phyloP scores from a whole-genome alignment of 2,329 filamentous ascomycete genomes.

The Epichloe typhina region DNA sequence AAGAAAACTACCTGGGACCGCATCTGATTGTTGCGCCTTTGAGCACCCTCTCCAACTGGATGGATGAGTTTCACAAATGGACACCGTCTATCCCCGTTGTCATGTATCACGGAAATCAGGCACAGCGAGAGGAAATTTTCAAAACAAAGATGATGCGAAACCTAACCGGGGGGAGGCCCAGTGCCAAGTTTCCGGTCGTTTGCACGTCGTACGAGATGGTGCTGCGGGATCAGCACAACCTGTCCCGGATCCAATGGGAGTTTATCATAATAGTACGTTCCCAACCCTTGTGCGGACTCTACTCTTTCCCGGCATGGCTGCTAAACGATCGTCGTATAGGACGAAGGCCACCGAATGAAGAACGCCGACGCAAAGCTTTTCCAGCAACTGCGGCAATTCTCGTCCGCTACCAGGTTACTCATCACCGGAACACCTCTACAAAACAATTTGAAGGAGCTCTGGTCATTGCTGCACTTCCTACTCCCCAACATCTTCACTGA shows the following conservation, averaged over 20 bases:
- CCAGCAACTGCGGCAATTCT: slow-evolving; percentile 74
- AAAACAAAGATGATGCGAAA: slow-evolving; percentile 56
- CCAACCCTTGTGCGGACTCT: too few relatives aligned
- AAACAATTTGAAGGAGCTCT: slow-evolving; percentile 88
- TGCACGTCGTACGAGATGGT: slow-evolving; percentile 96
- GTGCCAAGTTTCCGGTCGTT: slow-evolving; percentile 69
- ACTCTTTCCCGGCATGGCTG: too few relatives aligned
- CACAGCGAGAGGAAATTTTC: slow-evolving; percentile 65
- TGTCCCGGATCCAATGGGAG: slow-evolving; percentile 83
- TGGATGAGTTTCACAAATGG: slow-evolving; percentile 86
- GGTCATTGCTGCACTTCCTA: slow-evolving; percentile 89
- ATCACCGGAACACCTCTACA: slow-evolving; percentile 93
- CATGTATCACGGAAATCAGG: slow-evolving; percentile 78
- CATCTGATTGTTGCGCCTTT: slow-evolving; percentile 84
- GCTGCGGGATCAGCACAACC: slow-evolving; percentile 70
- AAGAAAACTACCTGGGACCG: slow-evolving; percentile 70
- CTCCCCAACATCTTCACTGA: slow-evolving; percentile 88
- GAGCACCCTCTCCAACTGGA: slow-evolving; percentile 90
- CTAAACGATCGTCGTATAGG: slow-evolving; percentile 30
- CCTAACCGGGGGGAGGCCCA: slow-evolving; percentile 47
- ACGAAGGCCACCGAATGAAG: slow-evolving; percentile 94
- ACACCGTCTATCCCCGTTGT: slow-evolving; percentile 78
- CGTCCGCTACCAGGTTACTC: slow-evolving; percentile 77
- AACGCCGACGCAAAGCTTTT: slow-evolving; percentile 91
- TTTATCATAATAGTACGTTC: slow-evolving; percentile 78